Conservation (phyloP, 2,329 filamentous ascomycete genomes). For the Pseudopyricularia cyperi region DNA sequence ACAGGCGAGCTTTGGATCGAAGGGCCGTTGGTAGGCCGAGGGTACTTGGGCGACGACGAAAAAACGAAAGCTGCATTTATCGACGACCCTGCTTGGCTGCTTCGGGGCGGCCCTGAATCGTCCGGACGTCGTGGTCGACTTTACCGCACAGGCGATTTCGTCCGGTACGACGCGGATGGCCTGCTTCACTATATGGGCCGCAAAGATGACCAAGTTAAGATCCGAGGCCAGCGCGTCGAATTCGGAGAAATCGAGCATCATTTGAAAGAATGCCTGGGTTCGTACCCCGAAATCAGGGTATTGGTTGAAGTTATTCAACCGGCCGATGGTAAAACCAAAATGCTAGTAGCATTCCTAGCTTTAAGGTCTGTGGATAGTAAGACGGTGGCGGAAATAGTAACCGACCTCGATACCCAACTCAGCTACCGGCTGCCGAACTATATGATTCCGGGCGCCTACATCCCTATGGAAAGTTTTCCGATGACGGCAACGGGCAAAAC, state of each 20-base stretch:
- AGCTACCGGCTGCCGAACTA: background rate
- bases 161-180: background rate
- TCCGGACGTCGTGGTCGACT: background rate
- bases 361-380: background rate
- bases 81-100: background rate
- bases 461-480: background rate
- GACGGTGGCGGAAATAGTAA: no score
- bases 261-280: background rate
- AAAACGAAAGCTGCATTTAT: background rate
- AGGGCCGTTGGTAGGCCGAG: background rate
- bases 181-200: background rate
- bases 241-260: constrained; percentile 1
- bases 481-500: background rate
- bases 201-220: background rate
- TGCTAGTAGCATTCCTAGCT: background rate
- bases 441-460: background rate
- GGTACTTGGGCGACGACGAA: background rate
- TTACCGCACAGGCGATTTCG: background rate
- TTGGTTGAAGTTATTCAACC: background rate
- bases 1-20: background rate
- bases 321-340: background rate
- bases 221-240: constrained; percentile 1
- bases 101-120: background rate
- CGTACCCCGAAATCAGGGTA: no score
- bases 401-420: background rate